Base-by-base conservation (phyloP, 805 yeast species). In the Debaryomyces prosopidis region DNA sequence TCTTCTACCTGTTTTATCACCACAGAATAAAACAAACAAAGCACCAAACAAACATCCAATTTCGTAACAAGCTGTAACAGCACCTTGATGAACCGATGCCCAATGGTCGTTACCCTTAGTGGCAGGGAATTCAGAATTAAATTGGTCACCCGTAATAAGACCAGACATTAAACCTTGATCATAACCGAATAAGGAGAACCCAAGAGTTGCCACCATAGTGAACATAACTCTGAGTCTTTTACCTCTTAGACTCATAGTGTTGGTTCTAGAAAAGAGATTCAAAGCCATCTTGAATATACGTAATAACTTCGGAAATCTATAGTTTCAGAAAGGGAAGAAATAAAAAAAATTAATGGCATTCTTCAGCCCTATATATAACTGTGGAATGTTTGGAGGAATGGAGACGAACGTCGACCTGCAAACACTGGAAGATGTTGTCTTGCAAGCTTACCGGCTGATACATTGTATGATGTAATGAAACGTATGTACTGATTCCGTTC, bases 11-110 rank as follows among this genome's bases (percentile, higher is more conserved):
- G 54, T 52, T 32, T 47, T 52, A 33, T 73, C 79, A 59, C 75
- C 76, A 36, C 59, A 53, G 53, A 67, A 57, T 47, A 70, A 61
- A 6, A 72, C 73, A 40, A 65, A 66, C 34, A 71, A 46, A 8
- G 76, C 76, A 52, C 78, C 78, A 50, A 70, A 65, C 61, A 72
- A 71, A 60, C 75, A 73, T 33, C 94, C 95, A 55, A 58, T 45
- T 60, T 83, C 87, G 63, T 85, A 84, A 68, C 83, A 80, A 2
- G 85, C 65, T 3, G 84, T 80, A 36, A 82, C 84, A 14, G 85
- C 87, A 69, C 90, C 91, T 67, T 84, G 89, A 45, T 74, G 57
- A 11, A 64, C 65, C 11, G 76, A 66, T 12, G 73, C 66, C 30
- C 65, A 58, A 32, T 42, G 44, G 51, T 65, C 59, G 7, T 62